Conservation (phyloP, 2,329 filamentous ascomycete genomes). For the Arthrobotrys sphaeroides region DNA sequence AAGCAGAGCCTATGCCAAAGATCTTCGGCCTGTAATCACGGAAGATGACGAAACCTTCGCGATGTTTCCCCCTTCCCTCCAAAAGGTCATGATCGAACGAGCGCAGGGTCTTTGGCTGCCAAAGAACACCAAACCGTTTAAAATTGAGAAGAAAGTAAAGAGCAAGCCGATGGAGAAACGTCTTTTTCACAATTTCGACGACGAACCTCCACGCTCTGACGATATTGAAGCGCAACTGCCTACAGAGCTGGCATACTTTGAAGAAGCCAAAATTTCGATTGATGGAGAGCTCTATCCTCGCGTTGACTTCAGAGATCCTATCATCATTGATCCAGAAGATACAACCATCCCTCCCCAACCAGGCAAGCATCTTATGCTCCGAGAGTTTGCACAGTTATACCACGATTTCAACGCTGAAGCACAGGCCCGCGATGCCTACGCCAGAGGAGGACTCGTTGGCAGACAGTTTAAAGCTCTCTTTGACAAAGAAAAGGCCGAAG, state of each 20-base stretch:
- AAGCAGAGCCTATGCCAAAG: not conserved
- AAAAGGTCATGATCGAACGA: not conserved
- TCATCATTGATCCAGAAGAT: conserved; percentile 25
- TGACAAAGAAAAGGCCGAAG: not conserved
- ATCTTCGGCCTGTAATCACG: not conserved
- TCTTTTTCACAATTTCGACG: not conserved
- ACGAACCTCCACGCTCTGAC: not conserved
- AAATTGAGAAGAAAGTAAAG: too few species aligned
- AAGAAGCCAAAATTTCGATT: not conserved
- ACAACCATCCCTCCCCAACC: conserved; percentile 16
- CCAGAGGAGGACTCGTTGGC: not conserved
- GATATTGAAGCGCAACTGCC: not conserved
- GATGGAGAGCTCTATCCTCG: not conserved
- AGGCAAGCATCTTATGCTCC: not conserved
- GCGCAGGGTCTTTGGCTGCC: not conserved
- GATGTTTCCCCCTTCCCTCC: conserved; percentile 1
- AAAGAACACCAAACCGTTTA: too few species aligned
- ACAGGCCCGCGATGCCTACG: not conserved
- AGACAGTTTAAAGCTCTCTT: too few species aligned
- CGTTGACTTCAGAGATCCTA: conserved; percentile 25
- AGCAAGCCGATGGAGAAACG: not conserved
- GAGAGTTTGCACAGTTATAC: conserved; percentile 11
- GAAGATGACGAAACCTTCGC: conserved; percentile 14
- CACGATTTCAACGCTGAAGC: conserved; percentile 11
- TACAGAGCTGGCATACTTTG: not conserved